Conservation (phyloP, 2,329 filamentous ascomycete species). For the Cytospora schulzeri region DNA sequence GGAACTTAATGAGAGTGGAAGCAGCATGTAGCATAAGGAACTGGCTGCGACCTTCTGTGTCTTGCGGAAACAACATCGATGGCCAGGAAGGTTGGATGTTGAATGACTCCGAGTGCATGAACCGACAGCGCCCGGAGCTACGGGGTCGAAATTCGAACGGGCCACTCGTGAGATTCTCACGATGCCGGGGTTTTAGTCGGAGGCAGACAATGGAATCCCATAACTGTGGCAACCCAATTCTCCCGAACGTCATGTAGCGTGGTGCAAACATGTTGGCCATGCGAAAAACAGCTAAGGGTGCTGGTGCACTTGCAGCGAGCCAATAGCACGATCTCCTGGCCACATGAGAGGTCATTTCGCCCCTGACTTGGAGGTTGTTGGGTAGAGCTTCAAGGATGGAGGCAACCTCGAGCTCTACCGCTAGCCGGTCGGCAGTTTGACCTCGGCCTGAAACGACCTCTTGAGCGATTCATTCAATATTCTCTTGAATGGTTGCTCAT, state of each 20-base stretch:
- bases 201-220: background rate
- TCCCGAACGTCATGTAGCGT: background rate
- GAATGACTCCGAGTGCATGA: too few species aligned
- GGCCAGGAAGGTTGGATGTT: background rate
- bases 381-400: background rate
- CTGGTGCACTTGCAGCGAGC: background rate
- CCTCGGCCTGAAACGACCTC: background rate
- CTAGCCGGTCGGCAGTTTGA: background rate
- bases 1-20: too few species aligned
- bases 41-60: background rate
- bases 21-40: background rate
- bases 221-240: background rate
- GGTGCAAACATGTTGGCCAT: background rate
- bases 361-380: background rate
- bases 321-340: background rate
- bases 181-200: too few species aligned
- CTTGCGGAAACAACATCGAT: too few species aligned
- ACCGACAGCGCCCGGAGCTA: too few species aligned
- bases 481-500: background rate
- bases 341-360: background rate
- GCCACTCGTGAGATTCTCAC: background rate
- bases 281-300: background rate
- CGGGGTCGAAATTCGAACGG: background rate
- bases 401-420: background rate
- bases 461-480: background rate